Base-by-base conservation (phyloP, 2,329 filamentous ascomycete genomes). In the Pochonia chlamydosporia region DNA sequence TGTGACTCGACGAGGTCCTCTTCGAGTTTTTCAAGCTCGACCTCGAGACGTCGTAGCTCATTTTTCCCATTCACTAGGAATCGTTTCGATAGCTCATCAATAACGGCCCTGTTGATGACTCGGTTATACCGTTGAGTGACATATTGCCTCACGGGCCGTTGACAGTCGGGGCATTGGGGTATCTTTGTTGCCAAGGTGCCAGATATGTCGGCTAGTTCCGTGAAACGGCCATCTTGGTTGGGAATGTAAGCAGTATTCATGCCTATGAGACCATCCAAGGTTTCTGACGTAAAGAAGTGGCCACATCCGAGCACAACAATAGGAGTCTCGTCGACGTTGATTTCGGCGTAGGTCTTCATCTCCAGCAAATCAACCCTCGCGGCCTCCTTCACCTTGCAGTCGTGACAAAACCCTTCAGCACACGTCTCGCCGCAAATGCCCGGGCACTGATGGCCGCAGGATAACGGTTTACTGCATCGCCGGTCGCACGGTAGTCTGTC, bases 381-480 rank as follows among this genome's bases (percentile, higher is more conserved):
- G 3, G 68, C 63, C 25, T 67, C 62, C 23, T 59, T 62, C 1
- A 52, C 54, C 3, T 66, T 69, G 53, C 83, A 87, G 0, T 55
- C 53, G 48, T 85, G 81, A 53, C 84, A 88, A 52, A 71, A 78
- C 0, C 50, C 54, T 1, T 57, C 30, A 0, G 81, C 83, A 50
- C 84, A 89, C 0, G 47, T 51, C 53, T 87, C 84, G 1, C 84
- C 83, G 52, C 83, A 88, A 2, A 85, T 51, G 0, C 76, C 78
- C 1, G 82, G 82, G 33, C 68, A 87, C 54, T 69, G 76, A 55
- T 87, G 82, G 0, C 78, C 78, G 57, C 84, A 87, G 0, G 20
- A 7, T 1, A 87, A 62, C 0, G 46, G 16, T 31, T 74, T 68
- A 2, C 63, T 52, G 55, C 84, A 89, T n/a, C 83, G 69, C 54